Conservation (phyloP, 257 asterid species). For the Solanum dulcamara region DNA sequence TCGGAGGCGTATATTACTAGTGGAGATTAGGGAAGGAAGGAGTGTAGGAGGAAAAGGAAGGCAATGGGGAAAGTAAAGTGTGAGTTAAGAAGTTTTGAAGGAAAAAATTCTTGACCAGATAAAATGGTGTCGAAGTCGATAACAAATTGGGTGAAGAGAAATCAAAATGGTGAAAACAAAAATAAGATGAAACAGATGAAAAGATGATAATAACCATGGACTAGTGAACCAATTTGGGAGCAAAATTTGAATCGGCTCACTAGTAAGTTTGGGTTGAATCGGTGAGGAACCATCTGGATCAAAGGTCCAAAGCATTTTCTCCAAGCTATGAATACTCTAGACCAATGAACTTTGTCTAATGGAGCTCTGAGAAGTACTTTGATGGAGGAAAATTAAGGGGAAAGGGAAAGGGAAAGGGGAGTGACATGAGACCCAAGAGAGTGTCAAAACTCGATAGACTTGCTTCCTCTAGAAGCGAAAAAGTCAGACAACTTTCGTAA, state of each 20-base stretch:
- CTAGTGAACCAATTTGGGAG: background rate
- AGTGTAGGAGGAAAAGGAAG: background rate
- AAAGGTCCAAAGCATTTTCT: background rate
- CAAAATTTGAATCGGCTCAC: background rate
- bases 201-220: background rate
- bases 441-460: background rate
- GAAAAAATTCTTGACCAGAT: background rate
- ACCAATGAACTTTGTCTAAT: background rate
- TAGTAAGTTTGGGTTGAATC: background rate
- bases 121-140: background rate
- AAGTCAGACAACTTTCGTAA: background rate
- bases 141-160: background rate
- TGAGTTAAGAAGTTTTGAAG: background rate
- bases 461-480: background rate
- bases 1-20: background rate
- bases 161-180: background rate
- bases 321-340: background rate
- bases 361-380: background rate
- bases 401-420: background rate
- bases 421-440: background rate
- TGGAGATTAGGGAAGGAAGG: background rate
- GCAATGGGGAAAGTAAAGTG: background rate
- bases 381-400: background rate
- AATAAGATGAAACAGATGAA: background rate
- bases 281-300: background rate